Base-by-base conservation (phyloP, 352 stramenopile species). In the Salisapilia sapeloensis region DNA sequence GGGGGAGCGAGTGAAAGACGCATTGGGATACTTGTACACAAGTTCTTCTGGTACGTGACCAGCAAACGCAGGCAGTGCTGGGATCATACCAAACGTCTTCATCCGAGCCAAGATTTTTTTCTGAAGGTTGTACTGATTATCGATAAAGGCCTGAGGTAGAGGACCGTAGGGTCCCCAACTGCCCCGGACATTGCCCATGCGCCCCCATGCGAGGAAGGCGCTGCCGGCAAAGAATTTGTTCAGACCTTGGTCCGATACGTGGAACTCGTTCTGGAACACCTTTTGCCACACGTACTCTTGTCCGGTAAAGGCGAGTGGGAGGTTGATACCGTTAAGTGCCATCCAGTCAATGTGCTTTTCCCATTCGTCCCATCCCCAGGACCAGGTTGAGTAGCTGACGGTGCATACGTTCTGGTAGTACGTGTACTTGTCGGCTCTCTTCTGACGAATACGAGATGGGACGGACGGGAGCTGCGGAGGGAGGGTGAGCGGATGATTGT, bases 331-430 rank as follows among this genome's bases (percentile, higher is more conserved):
- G 30, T 86, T 92, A n/a, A 95, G 47, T 11, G 78, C 79, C 66
- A 94, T 90, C 80, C 81, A 94, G 56, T 96, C 82, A 38, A 96
- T 81, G 50, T 94, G 79, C 3, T 56, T 50, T 48, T 93, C 71
- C 84, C 84, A 96, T 40, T 84, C 53, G n/a, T 46, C 18, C 71
- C 76, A 92, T 13, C 72, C 63, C 74, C 85, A 94, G 29, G 62
- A 65, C 54, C 79, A 90, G 30, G 76, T 79, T 25, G 71, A 90
- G 50, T 96, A 96, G 48, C 76, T 89, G 37, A 84, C 76, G 0
- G 80, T 94, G 50, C 81, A 93, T 19, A 94, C 79, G 46, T 96
- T 96, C 43, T 90, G 76, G 42, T 92, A 87, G 58, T 96, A 94
- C 20, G 70, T 72, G 47, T 84, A 92, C 41, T 77, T 74, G 41